Evolutionary conservation across 805 yeast species (phyloP).

Genomic region (Millerozyma miso): DNA sequence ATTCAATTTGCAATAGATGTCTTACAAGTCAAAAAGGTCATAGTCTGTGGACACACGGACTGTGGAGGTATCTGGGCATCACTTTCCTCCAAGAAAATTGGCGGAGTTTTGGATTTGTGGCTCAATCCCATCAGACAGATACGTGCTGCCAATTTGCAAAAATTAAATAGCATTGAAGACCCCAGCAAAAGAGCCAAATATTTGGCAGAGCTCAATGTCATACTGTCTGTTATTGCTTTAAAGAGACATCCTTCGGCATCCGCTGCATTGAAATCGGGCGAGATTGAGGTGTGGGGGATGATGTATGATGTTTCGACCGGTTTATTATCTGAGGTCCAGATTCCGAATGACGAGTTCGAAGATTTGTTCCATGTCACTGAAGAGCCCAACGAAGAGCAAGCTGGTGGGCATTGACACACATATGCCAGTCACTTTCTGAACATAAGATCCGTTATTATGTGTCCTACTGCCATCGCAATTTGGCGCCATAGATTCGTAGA

Average conservation of each 20-base stretch:
- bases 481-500: no score
- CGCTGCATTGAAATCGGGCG: slow-evolving; percentile 56
- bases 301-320: slow-evolving; percentile 84
- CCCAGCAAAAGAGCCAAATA: slow-evolving; percentile 52
- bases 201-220: slow-evolving; percentile 72
- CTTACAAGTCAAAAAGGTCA: slow-evolving; percentile 71
- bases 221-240: slow-evolving; percentile 66
- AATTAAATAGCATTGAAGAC: slow-evolving; percentile 47
- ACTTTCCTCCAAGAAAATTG: slow-evolving; percentile 57
- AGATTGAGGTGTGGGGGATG: slow-evolving; percentile 76
- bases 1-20: slow-evolving; percentile 86
- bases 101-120: slow-evolving; percentile 72
- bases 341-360: slow-evolving; percentile 40
- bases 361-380: slow-evolving; percentile 41
- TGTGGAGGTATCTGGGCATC: slow-evolving; percentile 93
- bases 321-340: slow-evolving; percentile 39
- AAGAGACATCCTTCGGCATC: slow-evolving; percentile 63
- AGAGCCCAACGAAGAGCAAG: slow-evolving; percentile 11
- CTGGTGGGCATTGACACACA: background rate
- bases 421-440: no score
- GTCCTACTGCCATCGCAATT: no score
- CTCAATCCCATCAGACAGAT: slow-evolving; percentile 63
- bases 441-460: no score
- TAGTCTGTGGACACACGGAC: slow-evolving; percentile 91
- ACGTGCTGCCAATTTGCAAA: slow-evolving; percentile 53